Base-by-base conservation (phyloP, 202 grass and related monocot genomes). In the Eragrostis tef region DNA sequence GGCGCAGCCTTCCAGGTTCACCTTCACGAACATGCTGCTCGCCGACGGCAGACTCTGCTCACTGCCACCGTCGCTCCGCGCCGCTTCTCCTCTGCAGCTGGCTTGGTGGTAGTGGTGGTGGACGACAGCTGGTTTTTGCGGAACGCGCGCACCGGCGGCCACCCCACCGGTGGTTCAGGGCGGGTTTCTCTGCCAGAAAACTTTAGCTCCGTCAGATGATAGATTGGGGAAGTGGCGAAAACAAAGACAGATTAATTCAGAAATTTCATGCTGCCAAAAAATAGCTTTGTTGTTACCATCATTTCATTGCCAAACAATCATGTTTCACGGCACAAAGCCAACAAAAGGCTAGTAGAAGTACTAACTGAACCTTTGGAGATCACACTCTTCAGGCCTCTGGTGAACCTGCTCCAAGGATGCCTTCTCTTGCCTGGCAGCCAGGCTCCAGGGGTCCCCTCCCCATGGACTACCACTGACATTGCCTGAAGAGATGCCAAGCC, bases 11-110 rank as follows among this genome's bases (percentile, higher is more conserved):
- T 98, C 90, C 86, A 98, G 80, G 75, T 98, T 94, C 47, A 98
- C 95, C 88, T 98, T 98, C 51, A 98, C 95, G 57, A 89, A 95
- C 85, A 91, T 75, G 25, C 34, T 39, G 34, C n/a, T n/a, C n/a
- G n/a, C n/a, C n/a, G n/a, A n/a, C n/a, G n/a, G n/a, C n/a, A n/a
- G n/a, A n/a, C n/a, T n/a, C n/a, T n/a, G n/a, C n/a, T n/a, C n/a
- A n/a, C n/a, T n/a, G n/a, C 6, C 59, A 21, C 10, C 26, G 81
- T 16, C 52, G n/a, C n/a, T n/a, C n/a, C n/a, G n/a, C n/a, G n/a
- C 29, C 3, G 29, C 29, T 31, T 31, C 26, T 80, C 86, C 11
- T 80, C 75, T 10, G 11, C 66, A 39, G 34, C 34, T 3, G 34
- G 34, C 34, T 39, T 39, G 3, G 34, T 39, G 34, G 34, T n/a